Evolutionary conservation across 306 rosid genomes (phyloP), one percentile per base, ranked within the genome.

Genomic region (Prunus mira): DNA sequence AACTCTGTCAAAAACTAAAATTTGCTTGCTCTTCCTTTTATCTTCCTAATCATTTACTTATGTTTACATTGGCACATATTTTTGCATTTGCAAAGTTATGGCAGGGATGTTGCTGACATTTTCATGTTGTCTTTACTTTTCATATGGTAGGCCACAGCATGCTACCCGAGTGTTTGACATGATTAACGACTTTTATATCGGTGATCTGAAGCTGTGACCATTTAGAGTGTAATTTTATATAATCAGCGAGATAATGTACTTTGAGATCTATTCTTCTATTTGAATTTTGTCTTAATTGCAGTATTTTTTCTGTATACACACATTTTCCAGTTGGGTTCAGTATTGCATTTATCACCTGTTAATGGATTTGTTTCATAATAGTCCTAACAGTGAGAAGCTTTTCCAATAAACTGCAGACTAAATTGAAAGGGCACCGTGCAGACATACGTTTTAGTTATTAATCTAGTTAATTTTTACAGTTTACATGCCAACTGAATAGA

Each of bases 111-210:
- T 18, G 18, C 28, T 61, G 69, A 61, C 58, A 25, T 4, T 28
- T 25, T 47, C 30, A 46, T 28, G 4, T 14, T 13, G 5, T n/a
- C 30, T 76, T 78, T 68, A 57, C 73, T 73, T 64, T 34, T 49
- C 65, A 20, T 85, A 13, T 82, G 67, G 82, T 87, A 91, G 98
- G 78, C 98, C 98, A 34, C 98, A 93, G 71, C 98, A 93, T 34
- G 97, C 94, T 54, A 91, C 94, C 79, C 91, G 96, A 80, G 97
- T 90, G 61, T 94, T 86, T 63, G 98, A 94, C 85, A 90, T 91
- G 94, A 90, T 93, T 67, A 90, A 91, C 2, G 98, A 91, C 79
- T 94, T 94, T 73, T 86, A 81, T 71, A 63, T 91, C 67, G 98
- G 98, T 60, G 88, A 93, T 78, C 79, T 93, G 84, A 74, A 81